Percentiles rank a stretch among this genome's conserved stretches.
Evolutionary conservation across 306 rosid genomes (phyloP).

Genomic region (Carpinus viminea): DNA sequence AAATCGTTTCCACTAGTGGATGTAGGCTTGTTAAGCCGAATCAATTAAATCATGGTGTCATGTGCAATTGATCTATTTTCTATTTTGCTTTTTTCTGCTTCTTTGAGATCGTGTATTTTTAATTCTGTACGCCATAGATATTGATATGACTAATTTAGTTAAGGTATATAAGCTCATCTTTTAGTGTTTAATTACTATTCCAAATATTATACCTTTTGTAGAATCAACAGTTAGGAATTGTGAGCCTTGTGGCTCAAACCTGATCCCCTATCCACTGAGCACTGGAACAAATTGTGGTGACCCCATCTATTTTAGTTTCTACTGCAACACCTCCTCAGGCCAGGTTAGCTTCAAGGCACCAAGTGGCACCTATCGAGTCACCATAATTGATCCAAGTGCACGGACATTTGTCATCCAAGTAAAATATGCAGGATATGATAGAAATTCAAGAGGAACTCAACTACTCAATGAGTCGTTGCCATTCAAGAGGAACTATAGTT

Average conservation of each 20-base stretch:
- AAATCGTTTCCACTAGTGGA: no score
- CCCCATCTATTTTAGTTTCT: conserved; percentile 32
- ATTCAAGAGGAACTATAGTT: background rate
- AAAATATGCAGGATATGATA: background rate
- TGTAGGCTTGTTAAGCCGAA: no score
- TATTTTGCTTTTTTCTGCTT: no score
- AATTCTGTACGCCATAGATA: no score
- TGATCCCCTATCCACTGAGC: conserved; percentile 59
- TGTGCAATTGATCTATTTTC: no score
- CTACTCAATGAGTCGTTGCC: background rate
- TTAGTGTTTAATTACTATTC: background rate
- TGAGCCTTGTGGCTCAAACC: conserved; percentile 42
- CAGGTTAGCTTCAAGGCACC: conserved; percentile 27
- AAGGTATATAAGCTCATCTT: background rate
- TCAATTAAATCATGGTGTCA: no score
- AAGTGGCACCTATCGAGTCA: background rate
- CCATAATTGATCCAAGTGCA: background rate
- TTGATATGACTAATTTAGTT: background rate
- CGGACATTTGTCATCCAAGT: conserved; percentile 21
- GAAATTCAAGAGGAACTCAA: background rate
- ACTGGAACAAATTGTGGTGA: conserved; percentile 47
- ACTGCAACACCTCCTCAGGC: conserved; percentile 12
- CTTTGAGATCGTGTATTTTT: no score
- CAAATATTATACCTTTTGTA: conserved; percentile 21
- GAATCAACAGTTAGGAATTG: conserved; percentile 33